Evolutionary conservation across 2,329 filamentous ascomycete species (phyloP).

Genomic region (Cercospora sojina): DNA sequence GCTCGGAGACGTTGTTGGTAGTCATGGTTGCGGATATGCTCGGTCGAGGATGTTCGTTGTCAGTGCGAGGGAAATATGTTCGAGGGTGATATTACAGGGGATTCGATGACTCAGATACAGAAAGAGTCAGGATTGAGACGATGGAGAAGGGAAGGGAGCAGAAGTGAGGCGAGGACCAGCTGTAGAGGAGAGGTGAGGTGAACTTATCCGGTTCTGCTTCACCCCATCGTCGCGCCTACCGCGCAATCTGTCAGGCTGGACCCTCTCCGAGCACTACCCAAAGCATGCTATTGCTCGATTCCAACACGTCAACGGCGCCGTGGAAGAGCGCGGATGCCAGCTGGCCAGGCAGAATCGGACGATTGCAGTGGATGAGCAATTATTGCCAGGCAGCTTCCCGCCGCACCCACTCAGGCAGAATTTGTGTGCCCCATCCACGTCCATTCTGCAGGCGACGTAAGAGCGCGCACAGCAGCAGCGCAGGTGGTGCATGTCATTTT

Average conservation of each 20-base stretch:
- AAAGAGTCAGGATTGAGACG: not conserved
- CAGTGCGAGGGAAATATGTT: not conserved
- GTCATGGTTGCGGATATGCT: constrained; percentile 46
- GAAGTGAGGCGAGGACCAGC: not conserved
- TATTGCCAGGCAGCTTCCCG: not conserved
- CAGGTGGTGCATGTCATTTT: not conserved
- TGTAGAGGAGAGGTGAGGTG: not conserved
- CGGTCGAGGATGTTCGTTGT: not conserved
- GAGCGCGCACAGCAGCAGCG: not conserved
- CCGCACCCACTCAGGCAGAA: constrained; percentile 1
- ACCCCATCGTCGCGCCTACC: constrained; percentile 7
- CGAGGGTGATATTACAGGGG: not conserved
- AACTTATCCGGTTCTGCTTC: constrained; percentile 6
- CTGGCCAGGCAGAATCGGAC: not conserved
- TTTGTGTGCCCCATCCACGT: not conserved
- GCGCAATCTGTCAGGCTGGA: not conserved
- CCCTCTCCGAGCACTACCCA: not conserved
- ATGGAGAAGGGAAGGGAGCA: not conserved
- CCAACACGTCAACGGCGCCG: constrained; percentile 16
- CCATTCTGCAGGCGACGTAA: constrained; percentile 2
- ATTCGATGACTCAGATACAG: not conserved
- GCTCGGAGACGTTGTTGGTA: constrained; percentile 69
- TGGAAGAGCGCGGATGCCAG: constrained; percentile 1
- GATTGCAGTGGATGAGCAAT: not conserved
- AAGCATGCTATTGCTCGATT: constrained; percentile 12